A percentile compares a stretch with the other conserved stretches of the same genome.
These are phyloP conservation scores for Musa itinerans DNA, from an alignment of 176 grass and related monocot genomes.

Conservation along the genomic window DNA sequence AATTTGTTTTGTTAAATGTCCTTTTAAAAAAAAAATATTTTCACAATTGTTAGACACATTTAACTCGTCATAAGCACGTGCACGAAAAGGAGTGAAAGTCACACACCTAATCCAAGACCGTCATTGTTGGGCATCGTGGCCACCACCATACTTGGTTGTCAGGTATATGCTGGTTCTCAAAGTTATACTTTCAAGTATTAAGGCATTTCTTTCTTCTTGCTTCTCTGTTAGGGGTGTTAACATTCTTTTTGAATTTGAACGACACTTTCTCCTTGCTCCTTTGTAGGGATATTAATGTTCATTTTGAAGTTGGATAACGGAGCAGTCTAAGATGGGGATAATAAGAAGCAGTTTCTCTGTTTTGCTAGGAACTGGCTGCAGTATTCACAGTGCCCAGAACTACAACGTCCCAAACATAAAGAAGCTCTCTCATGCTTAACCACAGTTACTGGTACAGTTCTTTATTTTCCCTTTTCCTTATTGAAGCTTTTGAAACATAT, in stretches of 20 bases:
- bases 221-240: too few relatives aligned
- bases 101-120: background rate
- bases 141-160: background rate
- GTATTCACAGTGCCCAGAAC: slow-evolving; percentile 41
- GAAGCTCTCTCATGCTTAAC: slow-evolving; percentile 34
- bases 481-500: too few relatives aligned
- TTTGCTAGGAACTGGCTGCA: slow-evolving; percentile 38
- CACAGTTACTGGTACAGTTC: too few relatives aligned
- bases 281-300: background rate
- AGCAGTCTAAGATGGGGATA: slow-evolving; percentile 28
- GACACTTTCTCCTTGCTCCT: background rate
- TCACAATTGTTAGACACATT: too few relatives aligned
- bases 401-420: slow-evolving; percentile 52
- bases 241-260: background rate
- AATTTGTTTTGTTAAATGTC: too few relatives aligned
- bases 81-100: too few relatives aligned
- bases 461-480: too few relatives aligned
- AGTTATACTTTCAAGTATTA: background rate
- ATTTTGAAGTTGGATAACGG: slow-evolving; percentile 2
- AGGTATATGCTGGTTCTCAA: background rate
- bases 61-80: too few relatives aligned
- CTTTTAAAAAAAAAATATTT: too few relatives aligned
- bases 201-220: too few relatives aligned
- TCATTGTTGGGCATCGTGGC: background rate
- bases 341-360: slow-evolving; percentile 38